Evolutionary conservation across 768 basidiomycete genomes (phyloP).

Genomic region (Pleurotus cornucopiae): DNA sequence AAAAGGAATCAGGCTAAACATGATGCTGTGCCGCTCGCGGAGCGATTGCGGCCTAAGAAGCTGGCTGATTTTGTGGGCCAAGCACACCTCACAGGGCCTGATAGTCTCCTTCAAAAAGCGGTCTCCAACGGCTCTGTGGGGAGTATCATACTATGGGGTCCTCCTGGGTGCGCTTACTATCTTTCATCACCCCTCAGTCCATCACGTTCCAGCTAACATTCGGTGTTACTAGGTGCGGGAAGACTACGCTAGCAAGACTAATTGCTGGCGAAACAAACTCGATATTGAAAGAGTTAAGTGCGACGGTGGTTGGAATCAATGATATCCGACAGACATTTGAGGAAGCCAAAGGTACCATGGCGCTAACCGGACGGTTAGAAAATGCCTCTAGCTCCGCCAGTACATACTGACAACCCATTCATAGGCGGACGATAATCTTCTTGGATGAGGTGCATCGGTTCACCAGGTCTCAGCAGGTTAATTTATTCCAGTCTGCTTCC

Average conservation of each 20-base stretch:
- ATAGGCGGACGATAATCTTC: constrained; percentile 70
- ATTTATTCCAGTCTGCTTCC: background rate
- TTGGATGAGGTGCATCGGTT: constrained; percentile 85
- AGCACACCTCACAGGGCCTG: constrained; percentile 49
- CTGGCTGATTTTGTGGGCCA: constrained; percentile 76
- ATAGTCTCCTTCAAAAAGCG: constrained; percentile 52
- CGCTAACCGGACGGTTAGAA: constrained; percentile 57
- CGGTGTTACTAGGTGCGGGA: constrained; percentile 47
- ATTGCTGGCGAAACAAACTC: constrained; percentile 57
- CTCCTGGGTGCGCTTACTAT: constrained; percentile 47
- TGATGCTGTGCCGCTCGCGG: constrained; percentile 57
- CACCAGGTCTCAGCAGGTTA: constrained; percentile 65
- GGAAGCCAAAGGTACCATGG: constrained; percentile 64
- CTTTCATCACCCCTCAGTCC: background rate
- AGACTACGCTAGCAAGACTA: constrained; percentile 73
- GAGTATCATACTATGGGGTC: constrained; percentile 71
- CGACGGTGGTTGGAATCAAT: constrained; percentile 62
- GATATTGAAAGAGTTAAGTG: constrained; percentile 72
- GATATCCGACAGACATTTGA: constrained; percentile 75
- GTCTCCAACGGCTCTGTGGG: constrained; percentile 49
- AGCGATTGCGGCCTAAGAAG: constrained; percentile 60
- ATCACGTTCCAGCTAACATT: background rate
- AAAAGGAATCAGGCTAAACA: constrained; percentile 12
- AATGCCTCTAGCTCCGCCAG: too few species aligned
- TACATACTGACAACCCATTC: background rate